These are phyloP conservation scores for Camelina neglecta DNA, from an alignment of 345 rosid species.

Conservation along the genomic window DNA sequence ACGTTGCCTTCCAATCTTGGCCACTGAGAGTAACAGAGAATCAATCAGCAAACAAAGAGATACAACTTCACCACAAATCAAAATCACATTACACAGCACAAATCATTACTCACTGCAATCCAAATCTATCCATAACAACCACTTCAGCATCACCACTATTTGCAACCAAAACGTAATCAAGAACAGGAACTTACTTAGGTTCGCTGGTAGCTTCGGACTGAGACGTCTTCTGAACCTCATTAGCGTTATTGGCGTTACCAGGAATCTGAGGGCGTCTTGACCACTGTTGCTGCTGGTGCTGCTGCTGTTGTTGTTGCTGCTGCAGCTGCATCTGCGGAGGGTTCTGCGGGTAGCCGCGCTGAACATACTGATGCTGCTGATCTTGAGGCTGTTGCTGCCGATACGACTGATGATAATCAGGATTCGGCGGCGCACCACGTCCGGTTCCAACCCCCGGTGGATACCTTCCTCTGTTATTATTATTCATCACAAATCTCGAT, in stretches of 20 bases:
- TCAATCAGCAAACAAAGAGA: conserved; percentile 18
- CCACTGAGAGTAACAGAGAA: conserved; percentile 54
- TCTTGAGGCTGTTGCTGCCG: conserved; percentile 53
- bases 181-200: conserved; percentile 58
- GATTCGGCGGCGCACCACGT: conserved; percentile 67
- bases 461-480: conserved; percentile 77
- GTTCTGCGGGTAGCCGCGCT: conserved; percentile 54
- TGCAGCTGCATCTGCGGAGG: conserved; percentile 51
- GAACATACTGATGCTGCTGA: conserved; percentile 68
- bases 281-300: conserved; percentile 65
- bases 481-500: conserved; percentile 59
- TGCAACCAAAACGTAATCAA: background rate
- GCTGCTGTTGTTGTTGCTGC: conserved; percentile 45
- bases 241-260: conserved; percentile 52
- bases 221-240: conserved; percentile 81
- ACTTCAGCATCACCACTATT: background rate
- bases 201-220: conserved; percentile 84
- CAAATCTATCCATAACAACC: background rate
- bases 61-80: conserved; percentile 22
- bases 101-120: conserved; percentile 20
- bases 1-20: conserved; percentile 94
- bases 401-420: conserved; percentile 53
- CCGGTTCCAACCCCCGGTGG: conserved; percentile 72
- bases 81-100: conserved; percentile 5
- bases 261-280: conserved; percentile 62